These are phyloP conservation scores for Fusarium coffeatum DNA, from an alignment of 2,329 filamentous ascomycete species.

Conservation along the genomic window DNA sequence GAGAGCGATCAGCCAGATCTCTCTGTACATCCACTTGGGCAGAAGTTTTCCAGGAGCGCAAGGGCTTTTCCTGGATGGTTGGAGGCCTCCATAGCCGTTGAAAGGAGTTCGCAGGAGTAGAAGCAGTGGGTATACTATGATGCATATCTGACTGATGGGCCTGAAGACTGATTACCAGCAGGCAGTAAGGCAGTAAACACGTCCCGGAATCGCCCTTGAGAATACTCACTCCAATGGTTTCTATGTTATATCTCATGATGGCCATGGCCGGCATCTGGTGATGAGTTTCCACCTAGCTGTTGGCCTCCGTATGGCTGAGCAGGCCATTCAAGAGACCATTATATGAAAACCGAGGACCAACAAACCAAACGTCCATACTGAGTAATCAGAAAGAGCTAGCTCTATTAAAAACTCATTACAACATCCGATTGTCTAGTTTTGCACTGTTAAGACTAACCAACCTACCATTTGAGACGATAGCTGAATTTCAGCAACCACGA, in stretches of 20 bases:
- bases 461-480: neutral
- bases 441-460: neutral
- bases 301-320: constrained; percentile 3
- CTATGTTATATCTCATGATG: too few relatives aligned
- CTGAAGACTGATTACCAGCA: neutral
- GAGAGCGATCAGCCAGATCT: neutral
- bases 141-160: neutral
- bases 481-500: neutral
- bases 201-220: too few relatives aligned
- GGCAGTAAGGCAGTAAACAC: constrained; percentile 1
- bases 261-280: neutral
- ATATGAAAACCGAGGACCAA: neutral
- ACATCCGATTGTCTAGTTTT: neutral
- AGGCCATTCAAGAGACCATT: neutral
- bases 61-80: neutral
- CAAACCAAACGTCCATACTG: neutral
- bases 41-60: neutral
- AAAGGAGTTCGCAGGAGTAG: neutral
- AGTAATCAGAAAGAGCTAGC: neutral
- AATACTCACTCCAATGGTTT: neutral
- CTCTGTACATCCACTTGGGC: neutral
- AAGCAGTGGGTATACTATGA: neutral
- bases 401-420: neutral
- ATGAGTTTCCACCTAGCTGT: neutral
- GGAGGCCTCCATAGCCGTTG: too few relatives aligned